A percentile compares a stretch with the other conserved stretches of the same genome.
These are phyloP conservation scores for Petasospora fabianii DNA, from an alignment of 1,139 yeast genomes.

Conservation along the genomic window DNA sequence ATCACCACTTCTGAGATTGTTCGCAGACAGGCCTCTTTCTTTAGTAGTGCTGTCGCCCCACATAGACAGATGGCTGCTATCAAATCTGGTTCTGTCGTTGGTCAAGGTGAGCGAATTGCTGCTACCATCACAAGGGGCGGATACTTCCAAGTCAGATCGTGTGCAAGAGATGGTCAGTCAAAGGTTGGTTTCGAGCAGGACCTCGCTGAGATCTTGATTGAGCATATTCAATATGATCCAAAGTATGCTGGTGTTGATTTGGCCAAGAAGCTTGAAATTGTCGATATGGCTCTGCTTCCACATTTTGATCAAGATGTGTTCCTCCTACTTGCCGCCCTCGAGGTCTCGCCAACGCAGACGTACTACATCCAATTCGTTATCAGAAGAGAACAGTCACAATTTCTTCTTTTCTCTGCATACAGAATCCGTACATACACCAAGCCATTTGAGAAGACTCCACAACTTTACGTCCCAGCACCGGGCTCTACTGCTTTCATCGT, in stretches of 20 bases:
- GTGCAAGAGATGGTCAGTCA: constrained; percentile 42
- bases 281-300: constrained; percentile 47
- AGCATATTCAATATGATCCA: constrained; percentile 33
- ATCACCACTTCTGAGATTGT: constrained; percentile 24
- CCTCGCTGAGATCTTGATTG: constrained; percentile 34
- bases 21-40: constrained; percentile 32
- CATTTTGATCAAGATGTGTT: constrained; percentile 37
- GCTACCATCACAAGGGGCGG: constrained; percentile 40
- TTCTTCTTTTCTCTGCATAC: constrained; percentile 60
- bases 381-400: constrained; percentile 48
- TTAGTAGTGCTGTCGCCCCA: constrained; percentile 25
- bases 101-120: constrained; percentile 48
- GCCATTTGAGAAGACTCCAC: constrained; percentile 38
- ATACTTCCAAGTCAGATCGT: constrained; percentile 43
- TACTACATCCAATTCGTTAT: constrained; percentile 53
- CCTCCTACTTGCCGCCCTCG: constrained; percentile 47
- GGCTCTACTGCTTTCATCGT: constrained; percentile 61
- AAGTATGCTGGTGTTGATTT: constrained; percentile 44
- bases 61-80: constrained; percentile 56
- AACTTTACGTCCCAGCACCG: constrained; percentile 57
- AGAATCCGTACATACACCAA: constrained; percentile 41
- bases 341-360: constrained; percentile 30
- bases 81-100: constrained; percentile 50
- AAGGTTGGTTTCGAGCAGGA: constrained; percentile 35
- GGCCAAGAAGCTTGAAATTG: constrained; percentile 37